These are phyloP conservation scores for Paraphaeosphaeria sporulosa DNA, from an alignment of 2,329 filamentous ascomycete genomes.

Conservation along the genomic window DNA sequence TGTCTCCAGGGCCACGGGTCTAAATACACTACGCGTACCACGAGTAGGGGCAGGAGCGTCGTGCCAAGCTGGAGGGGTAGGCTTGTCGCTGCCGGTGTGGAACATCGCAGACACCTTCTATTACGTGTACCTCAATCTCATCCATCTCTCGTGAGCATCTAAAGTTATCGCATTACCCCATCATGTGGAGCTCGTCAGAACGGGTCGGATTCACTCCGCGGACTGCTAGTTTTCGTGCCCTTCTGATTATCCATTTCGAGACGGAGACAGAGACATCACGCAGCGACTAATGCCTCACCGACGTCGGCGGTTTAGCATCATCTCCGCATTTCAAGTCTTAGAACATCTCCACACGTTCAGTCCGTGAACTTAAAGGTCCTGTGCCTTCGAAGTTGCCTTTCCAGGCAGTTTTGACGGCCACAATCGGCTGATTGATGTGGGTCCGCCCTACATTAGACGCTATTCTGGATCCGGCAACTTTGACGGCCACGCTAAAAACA, in stretches of 20 bases:
- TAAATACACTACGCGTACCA: not conserved
- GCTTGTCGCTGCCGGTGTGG: not conserved
- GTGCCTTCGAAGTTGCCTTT: not conserved
- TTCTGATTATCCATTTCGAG: not conserved
- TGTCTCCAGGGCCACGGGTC: not conserved
- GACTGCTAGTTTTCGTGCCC: not conserved
- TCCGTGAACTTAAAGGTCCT: not conserved
- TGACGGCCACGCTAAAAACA: slow-evolving; percentile 3
- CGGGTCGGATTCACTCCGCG: not conserved
- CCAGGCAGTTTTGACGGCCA: slow-evolving; percentile 2
- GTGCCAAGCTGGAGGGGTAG: slow-evolving; percentile 1
- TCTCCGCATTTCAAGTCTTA: not conserved
- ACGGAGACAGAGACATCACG: too few relatives aligned
- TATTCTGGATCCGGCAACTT: not conserved
- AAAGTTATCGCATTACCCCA: not conserved
- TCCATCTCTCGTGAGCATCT: not conserved
- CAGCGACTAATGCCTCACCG: not conserved
- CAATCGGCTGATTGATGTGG: not conserved
- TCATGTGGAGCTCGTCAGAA: not conserved
- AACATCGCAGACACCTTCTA: not conserved
- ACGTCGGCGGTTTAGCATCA: not conserved
- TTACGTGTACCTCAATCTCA: not conserved
- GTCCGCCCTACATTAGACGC: not conserved
- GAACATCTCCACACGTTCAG: not conserved
- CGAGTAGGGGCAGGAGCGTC: not conserved